Evolutionary conservation across 768 basidiomycete genomes (phyloP).

Genomic region (Phallus indusiatus): DNA sequence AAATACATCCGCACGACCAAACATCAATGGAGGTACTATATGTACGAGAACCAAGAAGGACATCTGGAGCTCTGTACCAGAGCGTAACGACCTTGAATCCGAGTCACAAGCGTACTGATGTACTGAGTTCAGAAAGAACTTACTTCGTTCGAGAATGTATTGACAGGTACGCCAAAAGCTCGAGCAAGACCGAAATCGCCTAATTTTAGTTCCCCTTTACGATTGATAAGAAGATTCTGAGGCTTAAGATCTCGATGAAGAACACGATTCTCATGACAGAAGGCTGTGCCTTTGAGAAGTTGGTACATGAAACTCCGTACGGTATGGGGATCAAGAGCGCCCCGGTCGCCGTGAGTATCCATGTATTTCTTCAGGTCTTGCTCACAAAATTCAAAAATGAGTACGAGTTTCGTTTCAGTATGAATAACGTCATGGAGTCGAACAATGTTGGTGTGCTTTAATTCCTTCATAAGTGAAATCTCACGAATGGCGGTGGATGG

Average conservation of each 20-base stretch:
- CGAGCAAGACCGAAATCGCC: constrained; percentile 97
- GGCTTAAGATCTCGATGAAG: constrained; percentile 97
- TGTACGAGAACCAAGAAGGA: constrained; percentile 90
- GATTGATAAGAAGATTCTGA: constrained; percentile 95
- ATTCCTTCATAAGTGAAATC: constrained; percentile 98
- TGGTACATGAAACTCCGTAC: constrained; percentile 98
- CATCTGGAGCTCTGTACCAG: constrained; percentile 98
- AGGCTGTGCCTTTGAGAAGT: constrained; percentile 91
- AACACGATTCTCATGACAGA: constrained; percentile 98
- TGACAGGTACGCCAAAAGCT: constrained; percentile 97
- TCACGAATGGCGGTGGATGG: constrained; percentile 98
- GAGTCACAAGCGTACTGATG: neutral
- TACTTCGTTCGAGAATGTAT: constrained; percentile 97
- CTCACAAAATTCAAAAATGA: constrained; percentile 98
- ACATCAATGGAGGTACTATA: constrained; percentile 98
- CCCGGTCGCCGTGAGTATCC: constrained; percentile 95
- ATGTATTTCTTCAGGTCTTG: constrained; percentile 99
- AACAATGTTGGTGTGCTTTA: constrained; percentile 98
- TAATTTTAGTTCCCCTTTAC: constrained; percentile 92
- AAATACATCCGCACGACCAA: constrained; percentile 98
- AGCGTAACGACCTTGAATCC: constrained; percentile 78
- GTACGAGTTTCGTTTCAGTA: constrained; percentile 94
- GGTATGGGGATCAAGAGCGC: constrained; percentile 75
- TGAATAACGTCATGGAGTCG: constrained; percentile 98
- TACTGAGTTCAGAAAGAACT: constrained; percentile 7